Evolutionary conservation across 1,284 basidiomycete species (phyloP), one percentile per base, ranked within the genome.

Genomic region (Boletus holoroseus): DNA sequence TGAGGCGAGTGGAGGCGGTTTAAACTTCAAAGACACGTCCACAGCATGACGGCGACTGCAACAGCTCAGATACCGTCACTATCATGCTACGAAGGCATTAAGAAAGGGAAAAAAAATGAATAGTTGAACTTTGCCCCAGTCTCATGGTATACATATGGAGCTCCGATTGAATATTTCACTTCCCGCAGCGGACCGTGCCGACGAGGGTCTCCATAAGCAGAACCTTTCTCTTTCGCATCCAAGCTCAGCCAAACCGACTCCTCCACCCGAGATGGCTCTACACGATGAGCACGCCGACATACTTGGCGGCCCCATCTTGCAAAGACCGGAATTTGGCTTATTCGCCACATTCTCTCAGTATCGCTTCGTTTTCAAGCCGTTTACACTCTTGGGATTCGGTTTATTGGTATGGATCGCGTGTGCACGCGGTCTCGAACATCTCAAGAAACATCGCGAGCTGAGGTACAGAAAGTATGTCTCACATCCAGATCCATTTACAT

Each of bases 201-300:
- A 55, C 51, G 26, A 41, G 35, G 35, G 40, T 42, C 47, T 50
- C 26, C 46, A 36, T 44, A 36, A 45, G 50, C 46, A 46, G 51
- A 43, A 22, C 46, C 38, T 43, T 46, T 41, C 53, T 63, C 50
- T 59, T 49, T 58, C 30, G 40, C 56, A 44, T 51, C 55, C 49
- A 49, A 52, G 46, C 53, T 53, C 52, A 47, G 41, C 54, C 58
- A 58, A 51, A 53, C 55, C 56, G 56, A 62, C 63, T 44, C 49
- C 54, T 53, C 50, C 58, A 47, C 53, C 56, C 54, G 61, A 64
- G 64, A 81, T 82, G 81, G 58, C 61, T 52, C 61, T 62, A 57
- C 76, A 77, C 60, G 73, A 72, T 68, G 78, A 82, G 61, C 74
- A 75, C 50, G 75, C 79, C 55, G 84, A 87, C 68, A 85, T 87